phyloP scores from a whole-genome alignment of 1,284 basidiomycete species.

The Ustilago sp. region DNA sequence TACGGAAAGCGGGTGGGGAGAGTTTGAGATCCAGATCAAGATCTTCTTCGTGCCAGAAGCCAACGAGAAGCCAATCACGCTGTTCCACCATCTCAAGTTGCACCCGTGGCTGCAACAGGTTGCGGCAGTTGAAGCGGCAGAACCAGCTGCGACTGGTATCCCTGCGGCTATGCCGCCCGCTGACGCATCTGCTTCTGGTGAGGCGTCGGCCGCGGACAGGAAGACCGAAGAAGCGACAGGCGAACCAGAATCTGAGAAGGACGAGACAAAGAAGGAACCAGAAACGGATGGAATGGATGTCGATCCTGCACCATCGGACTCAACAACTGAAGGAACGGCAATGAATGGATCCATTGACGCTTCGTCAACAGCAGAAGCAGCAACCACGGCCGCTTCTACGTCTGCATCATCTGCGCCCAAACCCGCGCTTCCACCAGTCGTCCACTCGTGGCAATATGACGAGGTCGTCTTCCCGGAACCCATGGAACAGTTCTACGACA shows the following conservation, averaged over 20 bases:
- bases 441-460: slow-evolving; percentile 98
- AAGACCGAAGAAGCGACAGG: background rate
- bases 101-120: slow-evolving; percentile 84
- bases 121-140: slow-evolving; percentile 76
- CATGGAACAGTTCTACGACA: slow-evolving; percentile 85
- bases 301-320: slow-evolving; percentile 19
- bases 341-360: background rate
- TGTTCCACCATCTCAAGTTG: slow-evolving; percentile 93
- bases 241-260: background rate
- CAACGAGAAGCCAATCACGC: slow-evolving; percentile 86
- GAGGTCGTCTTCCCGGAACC: slow-evolving; percentile 97
- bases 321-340: slow-evolving; percentile 9
- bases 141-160: slow-evolving; percentile 69
- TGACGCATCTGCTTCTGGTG: slow-evolving; percentile 32
- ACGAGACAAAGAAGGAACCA: slow-evolving; percentile 16
- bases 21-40: slow-evolving; percentile 95
- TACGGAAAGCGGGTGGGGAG: slow-evolving; percentile 98
- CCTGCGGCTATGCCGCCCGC: slow-evolving; percentile 44
- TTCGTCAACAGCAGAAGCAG: background rate
- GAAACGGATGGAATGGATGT: slow-evolving; percentile 26
- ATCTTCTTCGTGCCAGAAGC: slow-evolving; percentile 92
- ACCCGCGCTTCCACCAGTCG: slow-evolving; percentile 61
- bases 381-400: background rate
- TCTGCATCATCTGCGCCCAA: slow-evolving; percentile 18
- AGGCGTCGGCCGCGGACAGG: background rate